Evolutionary conservation across 768 basidiomycete genomes (phyloP), one percentile per base, ranked within the genome.

Genomic region (Psilocybe cubensis): DNA sequence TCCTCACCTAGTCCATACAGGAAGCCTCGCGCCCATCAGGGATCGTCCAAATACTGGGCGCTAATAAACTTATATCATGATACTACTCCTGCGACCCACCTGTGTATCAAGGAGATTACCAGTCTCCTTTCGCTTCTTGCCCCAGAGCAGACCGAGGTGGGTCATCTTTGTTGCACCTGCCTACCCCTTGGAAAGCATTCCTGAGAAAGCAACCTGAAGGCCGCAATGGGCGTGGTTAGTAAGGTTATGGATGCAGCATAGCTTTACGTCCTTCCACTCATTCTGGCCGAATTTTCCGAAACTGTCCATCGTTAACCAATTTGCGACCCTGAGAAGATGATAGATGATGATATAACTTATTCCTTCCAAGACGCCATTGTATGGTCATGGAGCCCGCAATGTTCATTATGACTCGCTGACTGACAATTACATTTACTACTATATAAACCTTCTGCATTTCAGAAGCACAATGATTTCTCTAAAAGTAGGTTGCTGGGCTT

Each of bases 131-230:
- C 12, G n/a, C 35, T 12, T 38, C 14, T n/a, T n/a, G n/a, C n/a
- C 35, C 10, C 35, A 38, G 14, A 38, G 8, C 8, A 4, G 8
- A 4, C 35, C 35, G 35, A 38, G 5, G n/a, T 42, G 52, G 52
- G 18, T 52, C 52, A 52, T 52, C 52, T 29, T 52, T 52, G 52
- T 42, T 28, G n/a, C 52, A 21, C 4, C 27, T 28, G 18, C 8
- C 23, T 40, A 52, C 35, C 14, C n/a, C n/a, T n/a, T 17, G 17
- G 40, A 41, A 48, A 29, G 17, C 3, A 48, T 28, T n/a, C 46
- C 46, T 48, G 3, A 18, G 31, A 48, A 29, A 48, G 35, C 31
- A 33, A 33, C 14, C 31, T 33, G 9, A 8, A 33, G 31, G 31
- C n/a, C n/a, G n/a, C n/a, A 14, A 33, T 33, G 8, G 31, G 31